A percentile compares a stretch with the other conserved stretches of the same genome.
These are phyloP conservation scores for Apocynum venetum DNA, from an alignment of 257 asterid species.

Conservation along the genomic window DNA sequence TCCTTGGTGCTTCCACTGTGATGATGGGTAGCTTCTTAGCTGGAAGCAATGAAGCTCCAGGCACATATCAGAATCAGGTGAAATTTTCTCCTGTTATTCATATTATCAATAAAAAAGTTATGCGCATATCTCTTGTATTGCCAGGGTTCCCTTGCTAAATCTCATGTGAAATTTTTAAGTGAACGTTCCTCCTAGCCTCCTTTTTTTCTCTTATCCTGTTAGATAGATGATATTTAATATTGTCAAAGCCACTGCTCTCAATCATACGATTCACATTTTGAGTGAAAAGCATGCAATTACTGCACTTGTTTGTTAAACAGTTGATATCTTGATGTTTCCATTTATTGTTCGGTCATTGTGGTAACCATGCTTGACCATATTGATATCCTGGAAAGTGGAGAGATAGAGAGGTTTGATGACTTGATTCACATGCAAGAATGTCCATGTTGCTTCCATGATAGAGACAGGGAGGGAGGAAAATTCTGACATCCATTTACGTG, in stretches of 20 bases:
- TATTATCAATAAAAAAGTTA: neutral
- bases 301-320: neutral
- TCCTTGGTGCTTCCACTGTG: conserved; percentile 88
- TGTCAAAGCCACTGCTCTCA: neutral
- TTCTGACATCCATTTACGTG: neutral
- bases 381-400: neutral
- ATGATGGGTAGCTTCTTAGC: conserved; percentile 95
- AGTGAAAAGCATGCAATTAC: neutral
- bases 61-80: conserved; percentile 66
- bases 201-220: neutral
- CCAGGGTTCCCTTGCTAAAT: neutral
- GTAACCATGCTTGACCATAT: no score
- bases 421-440: neutral
- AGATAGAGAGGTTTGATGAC: neutral
- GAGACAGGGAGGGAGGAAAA: neutral
- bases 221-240: neutral
- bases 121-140: neutral
- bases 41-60: conserved; percentile 92
- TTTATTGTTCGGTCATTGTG: neutral
- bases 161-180: neutral
- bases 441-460: neutral
- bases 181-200: neutral
- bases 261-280: neutral
- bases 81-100: neutral
- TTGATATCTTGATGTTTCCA: neutral